phyloP scores from a whole-genome alignment of 1,139 yeast genomes.

The Petasospora fabianii region DNA sequence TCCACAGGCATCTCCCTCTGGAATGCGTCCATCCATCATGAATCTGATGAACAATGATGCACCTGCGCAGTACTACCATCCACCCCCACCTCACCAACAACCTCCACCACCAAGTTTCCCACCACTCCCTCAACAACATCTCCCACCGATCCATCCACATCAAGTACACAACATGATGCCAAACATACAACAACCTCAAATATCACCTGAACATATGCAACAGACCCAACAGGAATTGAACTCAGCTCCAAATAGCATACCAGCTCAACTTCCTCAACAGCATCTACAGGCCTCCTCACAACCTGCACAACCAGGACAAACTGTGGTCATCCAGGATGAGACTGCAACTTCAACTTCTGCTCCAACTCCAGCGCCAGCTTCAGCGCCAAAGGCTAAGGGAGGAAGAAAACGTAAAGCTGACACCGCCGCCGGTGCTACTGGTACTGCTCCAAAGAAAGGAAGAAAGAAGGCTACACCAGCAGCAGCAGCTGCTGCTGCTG shows the following conservation, averaged over 20 bases:
- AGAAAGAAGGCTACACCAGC: conserved; percentile 8
- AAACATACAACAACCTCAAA: neutral
- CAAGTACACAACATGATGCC: neutral
- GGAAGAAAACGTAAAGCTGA: conserved; percentile 9
- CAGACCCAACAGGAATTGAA: neutral
- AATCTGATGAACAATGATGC: conserved; percentile 5
- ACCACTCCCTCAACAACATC: neutral
- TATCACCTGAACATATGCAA: neutral
- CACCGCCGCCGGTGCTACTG: neutral
- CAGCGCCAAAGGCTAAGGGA: conserved; percentile 1
- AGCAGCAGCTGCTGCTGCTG: conserved; percentile 1
- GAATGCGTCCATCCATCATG: conserved; percentile 12
- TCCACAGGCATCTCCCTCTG: neutral
- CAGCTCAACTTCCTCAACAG: neutral
- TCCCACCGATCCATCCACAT: neutral
- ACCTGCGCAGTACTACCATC: neutral
- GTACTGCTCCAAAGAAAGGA: conserved; percentile 10
- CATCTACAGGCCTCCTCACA: neutral
- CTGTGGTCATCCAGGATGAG: neutral
- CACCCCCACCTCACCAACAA: neutral
- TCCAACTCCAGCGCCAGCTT: neutral
- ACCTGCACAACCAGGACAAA: neutral
- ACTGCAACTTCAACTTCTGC: neutral
- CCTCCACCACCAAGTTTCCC: conserved; percentile 1
- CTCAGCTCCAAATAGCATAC: neutral